Conservation (phyloP, 1,284 basidiomycete genomes). For the Ganoderma leucocontextum region DNA sequence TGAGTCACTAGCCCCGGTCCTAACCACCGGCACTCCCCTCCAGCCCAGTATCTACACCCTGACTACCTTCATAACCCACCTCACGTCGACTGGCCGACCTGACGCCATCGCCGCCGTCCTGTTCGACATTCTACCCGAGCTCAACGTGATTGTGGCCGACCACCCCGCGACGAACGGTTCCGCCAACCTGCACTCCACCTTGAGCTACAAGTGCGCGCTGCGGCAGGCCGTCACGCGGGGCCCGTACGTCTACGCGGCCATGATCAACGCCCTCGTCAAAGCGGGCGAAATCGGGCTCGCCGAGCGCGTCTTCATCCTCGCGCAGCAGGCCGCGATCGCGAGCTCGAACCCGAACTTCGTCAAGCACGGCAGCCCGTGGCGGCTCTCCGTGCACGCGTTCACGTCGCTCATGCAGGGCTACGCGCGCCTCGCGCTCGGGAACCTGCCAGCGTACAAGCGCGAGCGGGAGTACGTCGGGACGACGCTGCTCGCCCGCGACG, state of each 20-base stretch:
- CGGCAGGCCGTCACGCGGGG: slow-evolving; percentile 58
- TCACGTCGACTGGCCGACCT: slow-evolving; percentile 59
- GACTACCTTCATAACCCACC: slow-evolving; percentile 59
- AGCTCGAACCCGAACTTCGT: slow-evolving; percentile 52
- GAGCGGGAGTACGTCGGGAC: slow-evolving; percentile 12
- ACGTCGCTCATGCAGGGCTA: slow-evolving; percentile 77
- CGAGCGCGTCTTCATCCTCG: slow-evolving; percentile 70
- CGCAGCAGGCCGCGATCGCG: slow-evolving; percentile 59
- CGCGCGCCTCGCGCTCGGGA: slow-evolving; percentile 53
- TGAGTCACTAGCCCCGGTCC: slow-evolving; percentile 20
- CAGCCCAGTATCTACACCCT: slow-evolving; percentile 53
- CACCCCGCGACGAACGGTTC: slow-evolving; percentile 47
- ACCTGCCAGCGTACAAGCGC: slow-evolving; percentile 24
- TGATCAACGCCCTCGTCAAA: slow-evolving; percentile 70
- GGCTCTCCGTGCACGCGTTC: slow-evolving; percentile 70
- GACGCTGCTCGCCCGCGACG: slow-evolving; percentile 18
- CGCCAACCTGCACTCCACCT: slow-evolving; percentile 33
- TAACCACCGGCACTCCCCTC: slow-evolving; percentile 10
- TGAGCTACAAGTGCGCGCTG: slow-evolving; percentile 45
- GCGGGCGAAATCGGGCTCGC: slow-evolving; percentile 62
- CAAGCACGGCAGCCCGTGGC: slow-evolving; percentile 57
- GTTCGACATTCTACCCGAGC: slow-evolving; percentile 62
- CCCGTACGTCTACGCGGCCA: slow-evolving; percentile 61
- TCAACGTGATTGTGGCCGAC: slow-evolving; percentile 48
- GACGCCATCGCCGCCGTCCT: slow-evolving; percentile 53